These are phyloP conservation scores for Rhodofomes roseus DNA, from an alignment of 1,284 basidiomycete genomes.

Conservation along the genomic window DNA sequence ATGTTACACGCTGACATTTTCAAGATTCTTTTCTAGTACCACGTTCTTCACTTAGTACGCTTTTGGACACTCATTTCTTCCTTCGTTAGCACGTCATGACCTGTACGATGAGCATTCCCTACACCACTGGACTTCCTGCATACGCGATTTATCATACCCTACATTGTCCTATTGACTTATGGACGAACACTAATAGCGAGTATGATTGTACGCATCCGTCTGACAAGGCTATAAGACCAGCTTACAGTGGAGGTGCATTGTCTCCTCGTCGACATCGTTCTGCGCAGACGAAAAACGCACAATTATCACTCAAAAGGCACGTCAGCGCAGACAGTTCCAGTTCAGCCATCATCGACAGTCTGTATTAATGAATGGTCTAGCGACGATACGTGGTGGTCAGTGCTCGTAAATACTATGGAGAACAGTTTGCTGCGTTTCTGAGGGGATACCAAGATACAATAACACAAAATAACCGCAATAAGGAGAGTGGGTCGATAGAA, in stretches of 20 bases:
- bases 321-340: neutral
- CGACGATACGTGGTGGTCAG: neutral
- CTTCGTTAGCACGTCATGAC: neutral
- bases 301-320: neutral
- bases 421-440: neutral
- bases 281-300: neutral
- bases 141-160: neutral
- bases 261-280: neutral
- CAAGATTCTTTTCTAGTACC: neutral
- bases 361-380: slow-evolving; percentile 1
- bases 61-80: neutral
- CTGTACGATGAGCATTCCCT: neutral
- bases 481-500: slow-evolving; percentile 17
- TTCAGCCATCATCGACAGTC: neutral
- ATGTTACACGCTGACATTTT: neutral
- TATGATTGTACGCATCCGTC: neutral
- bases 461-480: slow-evolving; percentile 11
- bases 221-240: neutral
- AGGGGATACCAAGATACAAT: slow-evolving; percentile 3
- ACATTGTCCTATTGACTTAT: neutral
- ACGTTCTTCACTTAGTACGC: neutral
- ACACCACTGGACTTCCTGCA: neutral
- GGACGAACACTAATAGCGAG: neutral
- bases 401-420: neutral
- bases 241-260: neutral